Conservation (phyloP, 768 basidiomycete species). For the Mycena venus region DNA sequence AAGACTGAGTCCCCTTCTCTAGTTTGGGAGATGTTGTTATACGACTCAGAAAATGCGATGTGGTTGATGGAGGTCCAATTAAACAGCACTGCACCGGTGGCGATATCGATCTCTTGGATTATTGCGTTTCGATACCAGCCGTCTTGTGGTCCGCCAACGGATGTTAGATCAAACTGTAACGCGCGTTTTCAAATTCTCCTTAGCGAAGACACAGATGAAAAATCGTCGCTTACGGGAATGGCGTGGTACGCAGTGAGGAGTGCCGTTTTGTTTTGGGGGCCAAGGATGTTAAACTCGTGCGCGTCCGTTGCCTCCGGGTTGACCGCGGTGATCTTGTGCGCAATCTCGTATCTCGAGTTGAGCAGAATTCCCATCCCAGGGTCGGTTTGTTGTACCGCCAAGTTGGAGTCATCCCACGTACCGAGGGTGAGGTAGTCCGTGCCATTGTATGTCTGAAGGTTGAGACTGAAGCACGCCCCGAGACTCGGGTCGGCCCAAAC, state of each 20-base stretch:
- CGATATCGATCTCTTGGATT: constrained; percentile 19
- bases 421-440: constrained; percentile 16
- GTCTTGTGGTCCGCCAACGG: constrained; percentile 6
- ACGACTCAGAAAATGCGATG: constrained; percentile 16
- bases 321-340: constrained; percentile 14
- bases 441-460: constrained; percentile 15
- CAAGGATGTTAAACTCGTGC: constrained; percentile 17
- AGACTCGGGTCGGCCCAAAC: constrained; percentile 21
- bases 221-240: background rate
- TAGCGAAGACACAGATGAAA: background rate
- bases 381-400: background rate
- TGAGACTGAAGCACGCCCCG: constrained; percentile 8
- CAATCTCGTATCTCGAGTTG: background rate
- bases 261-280: constrained; percentile 4
- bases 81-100: constrained; percentile 3
- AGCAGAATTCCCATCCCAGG: background rate
- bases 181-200: no score
- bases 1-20: background rate
- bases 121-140: constrained; percentile 16
- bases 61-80: constrained; percentile 24
- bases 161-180: constrained; percentile 1
- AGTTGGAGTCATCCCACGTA: constrained; percentile 3
- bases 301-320: background rate
- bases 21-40: background rate
- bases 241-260: constrained; percentile 15